A percentile compares a stretch with the other conserved stretches of the same genome.
Conservation (phyloP, 495 filamentous ascomycete species). For the Tuber indicum region DNA sequence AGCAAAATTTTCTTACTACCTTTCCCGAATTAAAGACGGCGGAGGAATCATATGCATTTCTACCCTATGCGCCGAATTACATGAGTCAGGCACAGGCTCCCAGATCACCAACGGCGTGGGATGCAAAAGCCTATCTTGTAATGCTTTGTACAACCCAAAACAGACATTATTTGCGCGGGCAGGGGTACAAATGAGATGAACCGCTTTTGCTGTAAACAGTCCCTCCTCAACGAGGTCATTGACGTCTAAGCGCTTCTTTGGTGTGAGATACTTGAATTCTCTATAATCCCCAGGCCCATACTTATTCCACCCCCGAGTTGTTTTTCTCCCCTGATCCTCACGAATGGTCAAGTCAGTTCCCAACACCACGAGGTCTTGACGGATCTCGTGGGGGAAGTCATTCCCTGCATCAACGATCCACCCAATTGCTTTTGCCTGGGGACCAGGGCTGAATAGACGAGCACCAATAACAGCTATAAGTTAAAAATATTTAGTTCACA, state of each 20-base stretch:
- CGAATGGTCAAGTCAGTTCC: constrained; percentile 64
- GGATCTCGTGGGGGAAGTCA: constrained; percentile 69
- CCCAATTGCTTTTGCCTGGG: constrained; percentile 56
- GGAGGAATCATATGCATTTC: constrained; percentile 55
- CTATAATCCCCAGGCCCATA: constrained; percentile 54
- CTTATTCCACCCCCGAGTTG: constrained; percentile 87
- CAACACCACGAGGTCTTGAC: constrained; percentile 61
- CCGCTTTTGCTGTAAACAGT: constrained; percentile 64
- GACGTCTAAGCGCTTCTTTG: constrained; percentile 70
- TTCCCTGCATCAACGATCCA: constrained; percentile 87
- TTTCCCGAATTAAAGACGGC: neutral
- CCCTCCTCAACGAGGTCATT: constrained; percentile 50
- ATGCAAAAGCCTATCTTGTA: constrained; percentile 4
- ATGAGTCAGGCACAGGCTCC: constrained; percentile 91
- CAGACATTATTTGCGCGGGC: constrained; percentile 47
- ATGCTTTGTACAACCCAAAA: constrained; percentile 36
- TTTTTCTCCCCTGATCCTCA: constrained; percentile 59
- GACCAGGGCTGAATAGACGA: constrained; percentile 68
- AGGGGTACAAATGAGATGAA: constrained; percentile 84
- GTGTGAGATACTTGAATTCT: constrained; percentile 81
- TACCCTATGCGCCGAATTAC: constrained; percentile 52
- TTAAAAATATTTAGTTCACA: neutral
- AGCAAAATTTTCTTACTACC: neutral
- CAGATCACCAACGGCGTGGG: constrained; percentile 58
- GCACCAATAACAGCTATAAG: constrained; percentile 65